Evolutionary conservation across 176 grass and related monocot species (phyloP).

Genomic region (Ensete glaucum): DNA sequence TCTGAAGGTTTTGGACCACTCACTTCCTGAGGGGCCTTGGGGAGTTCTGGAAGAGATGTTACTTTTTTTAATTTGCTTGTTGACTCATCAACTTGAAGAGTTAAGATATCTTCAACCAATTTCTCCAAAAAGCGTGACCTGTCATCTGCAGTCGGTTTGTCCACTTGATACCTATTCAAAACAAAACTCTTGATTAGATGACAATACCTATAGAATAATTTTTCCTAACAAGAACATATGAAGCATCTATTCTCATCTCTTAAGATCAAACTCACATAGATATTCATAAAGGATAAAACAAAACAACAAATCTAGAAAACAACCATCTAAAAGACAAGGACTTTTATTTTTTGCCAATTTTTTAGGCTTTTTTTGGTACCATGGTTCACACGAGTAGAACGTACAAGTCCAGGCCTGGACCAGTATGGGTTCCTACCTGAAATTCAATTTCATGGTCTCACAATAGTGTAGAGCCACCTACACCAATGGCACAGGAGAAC

Average conservation of each 20-base stretch:
- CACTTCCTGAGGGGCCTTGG: constrained; percentile 80
- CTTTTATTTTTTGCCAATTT: too few species aligned
- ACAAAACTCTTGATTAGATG: constrained; percentile 13
- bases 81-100: constrained; percentile 72
- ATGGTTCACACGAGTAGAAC: too few species aligned
- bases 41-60: constrained; percentile 60
- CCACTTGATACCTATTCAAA: constrained; percentile 78
- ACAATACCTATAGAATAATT: constrained; percentile 27
- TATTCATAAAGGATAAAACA: constrained; percentile 15
- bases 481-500: too few species aligned
- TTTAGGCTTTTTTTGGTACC: too few species aligned
- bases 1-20: constrained; percentile 68
- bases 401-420: too few species aligned
- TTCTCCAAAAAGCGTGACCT: constrained; percentile 57
- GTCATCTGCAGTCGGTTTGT: constrained; percentile 67
- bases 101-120: constrained; percentile 54
- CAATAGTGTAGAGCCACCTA: too few species aligned
- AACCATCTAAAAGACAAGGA: too few species aligned
- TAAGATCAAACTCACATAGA: too few species aligned
- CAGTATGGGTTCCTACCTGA: too few species aligned
- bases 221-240: background rate
- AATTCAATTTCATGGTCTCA: too few species aligned
- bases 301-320: background rate
- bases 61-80: constrained; percentile 54
- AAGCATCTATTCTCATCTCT: background rate